These are phyloP conservation scores for Aegilops bicornis DNA, from an alignment of 176 grass and related monocot species.

Conservation along the genomic window DNA sequence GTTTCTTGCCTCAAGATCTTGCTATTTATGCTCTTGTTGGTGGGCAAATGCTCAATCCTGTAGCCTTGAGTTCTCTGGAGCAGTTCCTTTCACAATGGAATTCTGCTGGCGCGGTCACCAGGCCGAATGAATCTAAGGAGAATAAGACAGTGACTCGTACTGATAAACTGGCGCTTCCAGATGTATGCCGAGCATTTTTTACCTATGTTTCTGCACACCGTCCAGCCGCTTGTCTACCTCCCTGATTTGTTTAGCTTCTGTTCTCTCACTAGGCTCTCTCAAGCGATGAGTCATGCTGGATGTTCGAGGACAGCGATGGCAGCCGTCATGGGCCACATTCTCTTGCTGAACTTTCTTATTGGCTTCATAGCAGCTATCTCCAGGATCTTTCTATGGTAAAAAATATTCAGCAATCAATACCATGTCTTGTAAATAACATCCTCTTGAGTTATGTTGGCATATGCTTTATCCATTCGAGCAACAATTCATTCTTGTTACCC, in stretches of 20 bases:
- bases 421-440: constrained; percentile 2
- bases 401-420: not conserved
- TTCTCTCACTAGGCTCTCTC: constrained; percentile 51
- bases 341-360: constrained; percentile 92
- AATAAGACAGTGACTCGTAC: not conserved
- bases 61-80: constrained; percentile 63
- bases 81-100: constrained; percentile 51
- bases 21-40: constrained; percentile 71
- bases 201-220: not conserved
- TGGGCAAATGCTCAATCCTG: constrained; percentile 53
- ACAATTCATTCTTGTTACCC: not conserved
- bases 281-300: constrained; percentile 82
- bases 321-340: constrained; percentile 79
- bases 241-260: constrained; percentile 19
- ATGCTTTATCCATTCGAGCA: not conserved
- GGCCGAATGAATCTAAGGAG: not conserved
- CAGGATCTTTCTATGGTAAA: constrained; percentile 89
- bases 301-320: constrained; percentile 87
- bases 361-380: constrained; percentile 89
- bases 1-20: constrained; percentile 71
- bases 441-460: constrained; percentile 8
- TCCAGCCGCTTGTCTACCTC: not conserved
- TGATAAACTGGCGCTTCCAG: constrained; percentile 31
- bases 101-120: not conserved
- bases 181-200: constrained; percentile 40